Conservation (phyloP, 805 yeast species). For the Hemisphaericaspora nanyangensis region DNA sequence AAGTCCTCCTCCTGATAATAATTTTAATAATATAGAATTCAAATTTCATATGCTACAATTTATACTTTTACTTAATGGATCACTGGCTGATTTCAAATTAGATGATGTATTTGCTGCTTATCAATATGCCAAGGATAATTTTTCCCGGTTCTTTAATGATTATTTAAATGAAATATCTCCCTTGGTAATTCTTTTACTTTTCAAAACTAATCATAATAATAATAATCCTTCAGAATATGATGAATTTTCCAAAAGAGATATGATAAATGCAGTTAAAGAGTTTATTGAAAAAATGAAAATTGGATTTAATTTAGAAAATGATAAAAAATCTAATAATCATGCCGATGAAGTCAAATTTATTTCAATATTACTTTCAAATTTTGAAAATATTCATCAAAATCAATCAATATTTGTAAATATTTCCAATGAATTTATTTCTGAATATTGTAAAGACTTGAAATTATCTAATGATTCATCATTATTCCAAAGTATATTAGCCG, state of each 20-base stretch:
- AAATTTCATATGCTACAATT: slow-evolving; percentile 40
- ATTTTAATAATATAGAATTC: slow-evolving; percentile 20
- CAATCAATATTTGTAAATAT: slow-evolving; percentile 30
- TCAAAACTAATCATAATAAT: slow-evolving; percentile 8
- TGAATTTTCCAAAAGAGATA: slow-evolving; percentile 14
- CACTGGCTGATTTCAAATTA: slow-evolving; percentile 9
- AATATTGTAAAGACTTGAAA: slow-evolving; percentile 33
- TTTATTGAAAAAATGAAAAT: slow-evolving; percentile 22
- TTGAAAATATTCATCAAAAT: slow-evolving; percentile 23
- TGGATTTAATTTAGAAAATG: slow-evolving; percentile 16
- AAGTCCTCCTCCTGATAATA: not conserved
- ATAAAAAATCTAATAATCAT: slow-evolving; percentile 12
- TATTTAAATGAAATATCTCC: slow-evolving; percentile 33
- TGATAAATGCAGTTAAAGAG: slow-evolving; percentile 16
- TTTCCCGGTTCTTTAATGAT: slow-evolving; percentile 27
- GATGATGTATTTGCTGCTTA: slow-evolving; percentile 31
- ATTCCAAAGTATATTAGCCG: slow-evolving; percentile 38
- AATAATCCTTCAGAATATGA: slow-evolving; percentile 7
- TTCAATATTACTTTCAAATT: slow-evolving; percentile 26
- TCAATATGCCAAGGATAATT: slow-evolving; percentile 34
- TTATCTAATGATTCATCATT: slow-evolving; percentile 39
- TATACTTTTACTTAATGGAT: slow-evolving; percentile 25
- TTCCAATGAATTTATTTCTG: slow-evolving; percentile 38
- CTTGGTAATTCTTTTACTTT: slow-evolving; percentile 28
- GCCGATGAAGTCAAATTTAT: slow-evolving; percentile 24